A percentile compares a stretch with the other conserved stretches of the same genome.
Conservation (phyloP, 148 eudicot genomes). For the Spergularia marina region DNA sequence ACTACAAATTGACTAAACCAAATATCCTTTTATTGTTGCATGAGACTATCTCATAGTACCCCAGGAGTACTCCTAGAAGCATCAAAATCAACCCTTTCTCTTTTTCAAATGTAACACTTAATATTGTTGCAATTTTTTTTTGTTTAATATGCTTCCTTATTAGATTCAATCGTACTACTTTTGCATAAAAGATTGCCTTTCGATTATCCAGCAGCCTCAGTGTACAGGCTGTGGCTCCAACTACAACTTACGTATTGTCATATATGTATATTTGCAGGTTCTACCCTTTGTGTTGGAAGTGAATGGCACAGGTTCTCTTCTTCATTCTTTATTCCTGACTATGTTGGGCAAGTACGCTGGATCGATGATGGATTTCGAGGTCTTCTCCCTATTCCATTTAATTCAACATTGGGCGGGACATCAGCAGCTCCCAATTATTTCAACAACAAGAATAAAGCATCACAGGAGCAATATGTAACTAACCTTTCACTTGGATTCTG, state of each 20-base stretch:
- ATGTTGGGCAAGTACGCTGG: conserved; percentile 80
- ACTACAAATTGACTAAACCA: too few species aligned
- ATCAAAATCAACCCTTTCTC: too few species aligned
- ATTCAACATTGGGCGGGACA: conserved; percentile 88
- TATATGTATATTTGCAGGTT: conserved; percentile 43
- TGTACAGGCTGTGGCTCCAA: neutral
- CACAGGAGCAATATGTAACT: conserved; percentile 80
- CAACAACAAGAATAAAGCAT: conserved; percentile 91
- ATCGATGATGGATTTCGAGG: conserved; percentile 95
- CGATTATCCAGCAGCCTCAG: neutral
- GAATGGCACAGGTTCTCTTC: conserved; percentile 99
- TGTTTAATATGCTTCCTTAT: neutral
- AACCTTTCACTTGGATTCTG: conserved; percentile 6
- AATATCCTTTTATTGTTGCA: too few species aligned
- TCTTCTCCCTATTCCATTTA: conserved; percentile 90
- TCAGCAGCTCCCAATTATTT: conserved; percentile 90
- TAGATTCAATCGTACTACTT: neutral
- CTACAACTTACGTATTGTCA: neutral
- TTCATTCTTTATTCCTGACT: conserved; percentile 92
- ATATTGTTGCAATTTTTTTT: neutral
- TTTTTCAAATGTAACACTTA: too few species aligned
- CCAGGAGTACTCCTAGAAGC: too few species aligned
- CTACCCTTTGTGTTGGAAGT: conserved; percentile 91
- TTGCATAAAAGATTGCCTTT: neutral
- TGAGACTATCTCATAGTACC: too few species aligned